Evolutionary conservation across 345 rosid species (phyloP).

Genomic region (Physaria fendleri): DNA sequence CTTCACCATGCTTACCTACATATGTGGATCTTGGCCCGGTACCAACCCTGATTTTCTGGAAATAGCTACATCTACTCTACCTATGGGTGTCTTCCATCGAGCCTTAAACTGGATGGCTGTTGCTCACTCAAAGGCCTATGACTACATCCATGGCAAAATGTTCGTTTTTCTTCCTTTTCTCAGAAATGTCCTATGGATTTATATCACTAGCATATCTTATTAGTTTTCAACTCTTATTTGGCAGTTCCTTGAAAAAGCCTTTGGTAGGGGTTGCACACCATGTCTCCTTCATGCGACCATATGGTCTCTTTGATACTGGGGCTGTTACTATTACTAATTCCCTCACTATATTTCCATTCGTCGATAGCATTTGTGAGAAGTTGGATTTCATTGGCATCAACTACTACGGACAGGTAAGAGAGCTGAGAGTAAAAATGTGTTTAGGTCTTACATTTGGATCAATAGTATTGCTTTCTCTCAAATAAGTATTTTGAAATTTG

Average conservation of each 20-base stretch:
- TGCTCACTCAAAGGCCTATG: constrained; percentile 79
- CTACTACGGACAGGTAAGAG: constrained; percentile 87
- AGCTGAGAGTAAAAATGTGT: background rate
- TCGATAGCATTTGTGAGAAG: constrained; percentile 66
- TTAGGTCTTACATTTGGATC: constrained; percentile 1
- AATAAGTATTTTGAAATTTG: constrained; percentile 3
- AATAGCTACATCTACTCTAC: constrained; percentile 78
- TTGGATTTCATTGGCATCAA: constrained; percentile 90
- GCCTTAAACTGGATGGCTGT: constrained; percentile 79
- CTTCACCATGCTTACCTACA: constrained; percentile 87
- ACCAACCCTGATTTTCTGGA: constrained; percentile 91
- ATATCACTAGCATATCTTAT: background rate
- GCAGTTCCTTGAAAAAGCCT: constrained; percentile 26
- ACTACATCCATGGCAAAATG: constrained; percentile 69
- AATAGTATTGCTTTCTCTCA: background rate
- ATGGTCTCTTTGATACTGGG: constrained; percentile 81
- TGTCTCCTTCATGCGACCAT: constrained; percentile 86
- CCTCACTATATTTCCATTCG: constrained; percentile 57
- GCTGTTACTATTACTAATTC: constrained; percentile 72
- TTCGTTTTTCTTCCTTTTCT: constrained; percentile 11
- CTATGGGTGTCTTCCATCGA: constrained; percentile 80
- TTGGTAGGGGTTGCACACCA: constrained; percentile 87
- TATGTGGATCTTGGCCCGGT: constrained; percentile 98
- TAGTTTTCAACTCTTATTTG: constrained; percentile 10
- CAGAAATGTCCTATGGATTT: background rate